Evolutionary conservation across 257 asterid species (phyloP).

Genomic region (Phtheirospermum japonicum): DNA sequence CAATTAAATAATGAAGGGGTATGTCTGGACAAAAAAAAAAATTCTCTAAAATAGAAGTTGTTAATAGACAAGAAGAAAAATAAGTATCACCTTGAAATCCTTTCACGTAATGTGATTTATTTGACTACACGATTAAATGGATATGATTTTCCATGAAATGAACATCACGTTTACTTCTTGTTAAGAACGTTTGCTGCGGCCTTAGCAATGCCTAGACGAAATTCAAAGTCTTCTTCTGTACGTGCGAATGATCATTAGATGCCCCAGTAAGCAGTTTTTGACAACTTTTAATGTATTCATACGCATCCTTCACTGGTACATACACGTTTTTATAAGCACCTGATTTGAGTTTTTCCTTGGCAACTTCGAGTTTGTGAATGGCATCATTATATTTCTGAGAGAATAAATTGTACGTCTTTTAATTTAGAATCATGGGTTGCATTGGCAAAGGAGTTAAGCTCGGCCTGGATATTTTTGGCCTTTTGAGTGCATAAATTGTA

Average conservation of each 20-base stretch:
- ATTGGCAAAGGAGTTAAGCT: background rate
- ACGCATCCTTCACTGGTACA: slow-evolving; percentile 6
- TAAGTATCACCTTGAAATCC: background rate
- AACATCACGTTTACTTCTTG: background rate
- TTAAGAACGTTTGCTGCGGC: background rate
- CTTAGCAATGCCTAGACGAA: background rate
- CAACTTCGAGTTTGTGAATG: slow-evolving; percentile 11
- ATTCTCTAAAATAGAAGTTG: too few relatives aligned
- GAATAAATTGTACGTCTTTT: slow-evolving; percentile 1
- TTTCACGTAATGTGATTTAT: background rate
- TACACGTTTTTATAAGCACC: background rate
- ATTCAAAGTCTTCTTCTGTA: too few relatives aligned
- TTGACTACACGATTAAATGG: background rate
- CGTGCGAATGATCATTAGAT: background rate
- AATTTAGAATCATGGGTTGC: background rate
- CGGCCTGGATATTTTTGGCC: slow-evolving; percentile 4
- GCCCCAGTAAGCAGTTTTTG: background rate
- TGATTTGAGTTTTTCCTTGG: background rate
- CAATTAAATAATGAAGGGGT: background rate
- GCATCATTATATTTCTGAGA: slow-evolving; percentile 5
- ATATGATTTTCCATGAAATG: background rate
- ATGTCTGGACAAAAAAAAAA: too few relatives aligned
- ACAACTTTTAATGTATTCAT: background rate
- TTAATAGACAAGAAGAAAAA: too few relatives aligned
- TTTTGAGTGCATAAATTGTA: slow-evolving; percentile 2